Base-by-base conservation (phyloP, 2,329 filamentous ascomycete genomes). In the Trichoderma atrobrunneum region DNA sequence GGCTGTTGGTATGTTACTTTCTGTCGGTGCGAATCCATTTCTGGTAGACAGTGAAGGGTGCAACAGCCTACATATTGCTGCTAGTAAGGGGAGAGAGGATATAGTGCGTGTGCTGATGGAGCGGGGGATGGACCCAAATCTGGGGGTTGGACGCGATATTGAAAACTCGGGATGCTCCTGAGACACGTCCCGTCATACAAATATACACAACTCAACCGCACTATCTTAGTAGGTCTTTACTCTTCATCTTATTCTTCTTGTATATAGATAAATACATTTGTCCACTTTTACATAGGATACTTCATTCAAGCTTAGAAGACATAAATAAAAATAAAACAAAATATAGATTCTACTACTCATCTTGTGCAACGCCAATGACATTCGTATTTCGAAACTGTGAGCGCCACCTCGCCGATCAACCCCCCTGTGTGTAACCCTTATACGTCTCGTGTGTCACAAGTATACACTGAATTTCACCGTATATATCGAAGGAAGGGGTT, bases 21-120 rank as follows among this genome's bases (percentile, higher is more conserved):
- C 69, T 10, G 18, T 64, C 7, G 69, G 69, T 14, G 61, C 69
- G 16, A 65, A 71, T 48, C 69, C 69, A 10, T 65, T 64, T 62
- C 61, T 71, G 4, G 61, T 51, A 11, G 69, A 71, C 26, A 51
- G 34, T 32, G 61, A 71, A 16, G 69, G 69, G 12, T 65, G 61
- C 26, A 71, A 51, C 8, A 66, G 61, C 36, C 18, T 71, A 7
- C 69, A 71, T 36, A 59, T 71, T 10, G 69, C 69, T 34, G 69
- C 69, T 2, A 57, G 69, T 21, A 59, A 65, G 16, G 69, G 69
- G 3, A 34, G 62, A 26, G 69, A 71, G 14, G 61, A 71, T 36
- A 71, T 71, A 28, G 69, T 71, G 18, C 61, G 69, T 30, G 62
- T 65, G 14, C 28, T 71, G 34, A 71, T 71, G 61, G 69, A 71